Evolutionary conservation across 106 monocot genomes (phyloP).

Genomic region (Apostasia ramifera): DNA sequence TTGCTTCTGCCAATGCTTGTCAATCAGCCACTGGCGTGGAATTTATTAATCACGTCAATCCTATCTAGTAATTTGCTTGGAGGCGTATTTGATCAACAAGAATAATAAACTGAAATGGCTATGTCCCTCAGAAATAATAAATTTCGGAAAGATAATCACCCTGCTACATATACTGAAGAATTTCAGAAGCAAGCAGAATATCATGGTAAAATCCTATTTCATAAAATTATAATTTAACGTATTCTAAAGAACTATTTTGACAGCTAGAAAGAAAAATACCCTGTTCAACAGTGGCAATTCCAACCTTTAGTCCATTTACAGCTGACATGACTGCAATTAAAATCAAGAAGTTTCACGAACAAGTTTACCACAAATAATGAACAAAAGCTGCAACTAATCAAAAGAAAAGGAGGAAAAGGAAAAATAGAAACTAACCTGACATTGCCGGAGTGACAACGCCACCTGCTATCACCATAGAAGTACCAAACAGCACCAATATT

Average conservation of each 20-base stretch:
- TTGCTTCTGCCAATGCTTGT: too few species aligned
- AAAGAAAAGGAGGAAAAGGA: neutral
- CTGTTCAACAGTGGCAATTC: slow-evolving; percentile 45
- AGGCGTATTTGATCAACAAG: too few species aligned
- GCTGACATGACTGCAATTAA: slow-evolving; percentile 63
- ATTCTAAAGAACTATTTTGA: neutral
- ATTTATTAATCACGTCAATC: too few species aligned
- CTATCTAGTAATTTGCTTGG: too few species aligned
- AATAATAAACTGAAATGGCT: too few species aligned
- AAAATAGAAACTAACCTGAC: slow-evolving; percentile 58
- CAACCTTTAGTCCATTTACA: slow-evolving; percentile 59
- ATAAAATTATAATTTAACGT: neutral
- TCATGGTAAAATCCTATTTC: too few species aligned
- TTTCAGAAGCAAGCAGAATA: too few species aligned
- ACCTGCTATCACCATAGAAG: slow-evolving; percentile 93
- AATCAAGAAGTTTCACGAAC: slow-evolving; percentile 9
- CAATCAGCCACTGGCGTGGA: too few species aligned
- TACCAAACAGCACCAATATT: slow-evolving; percentile 81
- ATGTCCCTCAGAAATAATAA: too few species aligned
- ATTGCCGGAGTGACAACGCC: slow-evolving; percentile 94
- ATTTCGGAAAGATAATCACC: too few species aligned
- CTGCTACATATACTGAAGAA: too few species aligned
- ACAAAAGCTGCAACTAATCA: neutral
- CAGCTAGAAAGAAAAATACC: slow-evolving; percentile 13
- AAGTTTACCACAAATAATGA: neutral